Percentiles rank a stretch among this genome's conserved stretches.
Evolutionary conservation across 768 basidiomycete genomes (phyloP).

Genomic region (Boletus rubroflammeus): DNA sequence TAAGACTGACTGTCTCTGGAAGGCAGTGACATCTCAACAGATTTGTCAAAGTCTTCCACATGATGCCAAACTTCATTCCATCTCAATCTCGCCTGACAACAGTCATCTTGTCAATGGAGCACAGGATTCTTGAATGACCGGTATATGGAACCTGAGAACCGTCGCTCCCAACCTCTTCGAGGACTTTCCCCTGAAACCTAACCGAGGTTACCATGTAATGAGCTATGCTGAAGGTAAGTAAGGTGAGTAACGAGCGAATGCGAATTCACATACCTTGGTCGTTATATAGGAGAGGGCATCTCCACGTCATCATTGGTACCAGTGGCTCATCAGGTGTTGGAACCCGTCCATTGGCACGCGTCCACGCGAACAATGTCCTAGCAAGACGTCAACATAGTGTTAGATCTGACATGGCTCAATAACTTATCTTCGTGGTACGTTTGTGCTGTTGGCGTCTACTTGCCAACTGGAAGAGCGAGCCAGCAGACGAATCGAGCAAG

Average conservation of each 20-base stretch:
- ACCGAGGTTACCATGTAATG: too few relatives aligned
- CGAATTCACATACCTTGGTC: too few relatives aligned
- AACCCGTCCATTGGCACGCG: too few relatives aligned
- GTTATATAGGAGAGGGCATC: too few relatives aligned
- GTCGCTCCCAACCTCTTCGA: slow-evolving; percentile 14
- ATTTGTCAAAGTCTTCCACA: slow-evolving; percentile 17
- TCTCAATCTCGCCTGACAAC: slow-evolving; percentile 18
- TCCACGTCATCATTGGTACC: too few relatives aligned
- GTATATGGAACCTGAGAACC: slow-evolving; percentile 14
- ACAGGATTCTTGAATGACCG: too few relatives aligned
- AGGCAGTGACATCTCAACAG: slow-evolving; percentile 15
- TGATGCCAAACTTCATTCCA: neutral
- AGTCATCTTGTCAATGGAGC: slow-evolving; percentile 15
- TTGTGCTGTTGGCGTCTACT: neutral
- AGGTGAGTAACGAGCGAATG: too few relatives aligned
- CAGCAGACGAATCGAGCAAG: neutral
- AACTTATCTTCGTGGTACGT: neutral
- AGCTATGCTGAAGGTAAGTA: too few relatives aligned
- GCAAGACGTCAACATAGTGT: too few relatives aligned
- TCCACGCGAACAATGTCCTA: too few relatives aligned
- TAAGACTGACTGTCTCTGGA: slow-evolving; percentile 29
- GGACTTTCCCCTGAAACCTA: slow-evolving; percentile 9
- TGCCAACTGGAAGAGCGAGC: neutral
- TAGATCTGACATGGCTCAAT: neutral
- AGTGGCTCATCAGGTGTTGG: too few relatives aligned